Percentiles rank a stretch among this genome's conserved stretches.
Evolutionary conservation across 2,329 filamentous ascomycete species (phyloP).

Genomic region (Phialemonium atrogriseum): DNA sequence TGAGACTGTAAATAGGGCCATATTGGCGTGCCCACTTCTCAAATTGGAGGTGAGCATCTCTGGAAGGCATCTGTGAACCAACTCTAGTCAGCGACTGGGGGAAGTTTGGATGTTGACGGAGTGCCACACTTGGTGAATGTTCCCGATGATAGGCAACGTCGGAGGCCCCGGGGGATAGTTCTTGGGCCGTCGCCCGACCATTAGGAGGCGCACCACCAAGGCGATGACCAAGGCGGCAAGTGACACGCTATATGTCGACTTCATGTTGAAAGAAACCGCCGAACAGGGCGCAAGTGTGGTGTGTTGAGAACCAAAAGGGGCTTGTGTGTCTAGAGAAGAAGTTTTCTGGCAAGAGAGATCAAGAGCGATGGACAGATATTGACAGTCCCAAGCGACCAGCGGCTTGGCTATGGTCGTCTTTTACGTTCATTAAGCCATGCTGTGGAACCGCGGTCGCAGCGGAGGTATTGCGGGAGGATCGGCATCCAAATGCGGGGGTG

Average conservation of each 20-base stretch:
- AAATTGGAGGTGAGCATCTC: slow-evolving; percentile 6
- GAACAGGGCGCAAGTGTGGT: too few relatives aligned
- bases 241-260: slow-evolving; percentile 7
- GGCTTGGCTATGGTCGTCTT: too few relatives aligned
- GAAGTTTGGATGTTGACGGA: not conserved
- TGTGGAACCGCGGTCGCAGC: too few relatives aligned
- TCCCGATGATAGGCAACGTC: slow-evolving; percentile 11
- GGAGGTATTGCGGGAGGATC: too few relatives aligned
- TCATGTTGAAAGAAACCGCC: too few relatives aligned
- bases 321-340: too few relatives aligned
- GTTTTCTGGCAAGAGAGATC: too few relatives aligned
- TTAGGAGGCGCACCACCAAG: slow-evolving; percentile 11
- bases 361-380: too few relatives aligned
- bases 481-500: too few relatives aligned
- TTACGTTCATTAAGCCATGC: too few relatives aligned
- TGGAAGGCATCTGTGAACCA: slow-evolving; percentile 3
- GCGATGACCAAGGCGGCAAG: slow-evolving; percentile 10
- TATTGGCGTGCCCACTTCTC: slow-evolving; percentile 8
- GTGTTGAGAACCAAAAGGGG: too few relatives aligned
- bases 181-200: slow-evolving; percentile 13
- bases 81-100: not conserved
- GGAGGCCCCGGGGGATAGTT: slow-evolving; percentile 12
- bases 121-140: slow-evolving; percentile 6
- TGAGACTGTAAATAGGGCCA: slow-evolving; percentile 9
- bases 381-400: too few relatives aligned